Conservation (phyloP, 441 rosid species). For the Gossypium trilobum region DNA sequence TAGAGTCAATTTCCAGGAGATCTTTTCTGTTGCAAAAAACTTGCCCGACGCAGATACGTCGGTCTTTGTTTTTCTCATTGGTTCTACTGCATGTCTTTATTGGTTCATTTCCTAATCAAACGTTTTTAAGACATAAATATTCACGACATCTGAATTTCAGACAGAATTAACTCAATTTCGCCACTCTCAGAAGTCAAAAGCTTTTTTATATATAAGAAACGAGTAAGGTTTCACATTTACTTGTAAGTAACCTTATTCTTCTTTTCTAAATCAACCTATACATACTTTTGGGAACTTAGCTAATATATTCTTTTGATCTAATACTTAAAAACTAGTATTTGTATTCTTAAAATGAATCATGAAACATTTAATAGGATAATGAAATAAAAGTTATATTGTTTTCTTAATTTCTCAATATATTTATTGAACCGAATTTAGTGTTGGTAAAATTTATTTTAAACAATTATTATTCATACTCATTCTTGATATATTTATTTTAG, state of each 20-base stretch:
- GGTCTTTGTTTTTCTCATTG: not conserved
- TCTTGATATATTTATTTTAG: no score
- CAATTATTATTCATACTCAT: no score
- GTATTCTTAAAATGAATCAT: not conserved
- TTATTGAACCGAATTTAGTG: no score
- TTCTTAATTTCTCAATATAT: no score
- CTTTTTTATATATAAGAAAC: no score
- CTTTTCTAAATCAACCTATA: no score
- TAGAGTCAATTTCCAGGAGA: slow-evolving; percentile 18
- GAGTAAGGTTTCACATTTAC: no score
- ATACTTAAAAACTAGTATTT: not conserved
- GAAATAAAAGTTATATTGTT: not conserved
- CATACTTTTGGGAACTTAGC: not conserved
- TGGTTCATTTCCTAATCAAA: not conserved
- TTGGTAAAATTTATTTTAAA: no score
- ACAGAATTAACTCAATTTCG: not conserved
- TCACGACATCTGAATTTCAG: not conserved
- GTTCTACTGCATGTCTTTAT: not conserved
- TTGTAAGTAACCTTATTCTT: no score
- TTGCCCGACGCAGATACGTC: no score
- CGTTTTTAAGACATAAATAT: not conserved
- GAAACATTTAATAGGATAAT: not conserved
- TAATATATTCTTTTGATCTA: not conserved
- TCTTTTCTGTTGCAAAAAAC: not conserved
- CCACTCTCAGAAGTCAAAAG: no score